Conservation (phyloP, 768 basidiomycete genomes). For the Termitomyces sp. region DNA sequence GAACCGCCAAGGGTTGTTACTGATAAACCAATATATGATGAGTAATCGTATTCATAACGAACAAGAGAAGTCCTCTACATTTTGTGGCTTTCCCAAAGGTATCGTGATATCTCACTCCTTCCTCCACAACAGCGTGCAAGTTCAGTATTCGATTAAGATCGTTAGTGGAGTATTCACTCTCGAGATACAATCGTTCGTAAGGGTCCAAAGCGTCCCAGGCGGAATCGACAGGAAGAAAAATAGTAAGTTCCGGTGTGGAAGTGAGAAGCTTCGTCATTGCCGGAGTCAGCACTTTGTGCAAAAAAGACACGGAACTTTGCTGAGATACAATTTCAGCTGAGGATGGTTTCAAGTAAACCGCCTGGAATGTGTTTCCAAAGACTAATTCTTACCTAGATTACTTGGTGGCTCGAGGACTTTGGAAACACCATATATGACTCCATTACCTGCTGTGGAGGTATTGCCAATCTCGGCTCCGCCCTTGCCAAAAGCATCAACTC, state of each 20-base stretch:
- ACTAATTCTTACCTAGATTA: slow-evolving; percentile 58
- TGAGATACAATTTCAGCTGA: slow-evolving; percentile 59
- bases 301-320: slow-evolving; percentile 65
- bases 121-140: slow-evolving; percentile 65
- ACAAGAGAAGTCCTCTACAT: slow-evolving; percentile 37
- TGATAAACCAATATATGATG: slow-evolving; percentile 24
- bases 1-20: slow-evolving; percentile 72
- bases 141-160: slow-evolving; percentile 78
- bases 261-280: slow-evolving; percentile 57
- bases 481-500: slow-evolving; percentile 76
- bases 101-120: slow-evolving; percentile 64
- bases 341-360: slow-evolving; percentile 1
- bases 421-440: slow-evolving; percentile 71
- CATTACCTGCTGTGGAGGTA: slow-evolving; percentile 62
- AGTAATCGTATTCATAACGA: not conserved
- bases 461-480: slow-evolving; percentile 69
- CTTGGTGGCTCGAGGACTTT: slow-evolving; percentile 73
- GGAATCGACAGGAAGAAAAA: slow-evolving; percentile 84
- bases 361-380: slow-evolving; percentile 1
- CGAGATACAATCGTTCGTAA: slow-evolving; percentile 83
- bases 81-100: slow-evolving; percentile 50
- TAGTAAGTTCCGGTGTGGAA: slow-evolving; percentile 67
- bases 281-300: slow-evolving; percentile 66
- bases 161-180: slow-evolving; percentile 80
- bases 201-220: slow-evolving; percentile 80